A percentile compares a stretch with the other conserved stretches of the same genome.
Conservation (phyloP, 805 yeast species). For the Yamadazyma laniorum region DNA sequence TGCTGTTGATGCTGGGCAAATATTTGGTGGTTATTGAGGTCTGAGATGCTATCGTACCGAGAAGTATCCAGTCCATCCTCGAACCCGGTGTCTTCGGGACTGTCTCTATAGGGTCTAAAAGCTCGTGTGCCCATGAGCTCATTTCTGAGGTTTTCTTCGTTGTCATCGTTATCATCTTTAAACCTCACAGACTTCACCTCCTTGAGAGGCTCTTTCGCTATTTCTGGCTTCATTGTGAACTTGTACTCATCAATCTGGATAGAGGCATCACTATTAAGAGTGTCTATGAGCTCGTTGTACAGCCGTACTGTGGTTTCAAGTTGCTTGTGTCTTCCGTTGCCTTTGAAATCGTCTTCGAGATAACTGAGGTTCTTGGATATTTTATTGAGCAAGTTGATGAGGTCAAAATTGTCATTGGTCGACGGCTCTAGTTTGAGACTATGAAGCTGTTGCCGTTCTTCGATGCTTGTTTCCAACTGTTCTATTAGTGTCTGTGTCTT, state of each 20-base stretch:
- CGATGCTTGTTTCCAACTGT: conserved; percentile 20
- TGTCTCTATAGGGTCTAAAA: conserved; percentile 38
- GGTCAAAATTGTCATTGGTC: conserved; percentile 36
- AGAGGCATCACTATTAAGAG: conserved; percentile 24
- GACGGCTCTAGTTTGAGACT: conserved; percentile 37
- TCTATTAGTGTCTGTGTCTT: conserved; percentile 21
- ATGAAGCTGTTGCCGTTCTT: conserved; percentile 6
- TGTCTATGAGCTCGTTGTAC: conserved; percentile 19
- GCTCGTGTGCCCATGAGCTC: conserved; percentile 35
- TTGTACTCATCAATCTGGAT: conserved; percentile 32
- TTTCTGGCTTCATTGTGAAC: conserved; percentile 13
- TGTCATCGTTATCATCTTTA: conserved; percentile 28
- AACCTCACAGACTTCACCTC: conserved; percentile 36
- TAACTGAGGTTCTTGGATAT: conserved; percentile 26
- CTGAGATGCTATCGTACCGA: conserved; percentile 10
- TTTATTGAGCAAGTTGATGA: conserved; percentile 28
- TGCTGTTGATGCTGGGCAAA: conserved; percentile 45
- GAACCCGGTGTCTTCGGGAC: conserved; percentile 12
- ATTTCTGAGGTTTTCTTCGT: conserved; percentile 22
- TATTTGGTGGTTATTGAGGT: conserved; percentile 34
- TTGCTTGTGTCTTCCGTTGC: conserved; percentile 5
- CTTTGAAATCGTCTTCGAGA: conserved; percentile 27
- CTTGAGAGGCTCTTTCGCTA: conserved; percentile 4
- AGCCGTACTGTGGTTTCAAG: conserved; percentile 12
- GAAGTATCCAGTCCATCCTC: background rate